Evolutionary conservation across 306 rosid genomes (phyloP).

Genomic region (Heteromeles arbutifolia): DNA sequence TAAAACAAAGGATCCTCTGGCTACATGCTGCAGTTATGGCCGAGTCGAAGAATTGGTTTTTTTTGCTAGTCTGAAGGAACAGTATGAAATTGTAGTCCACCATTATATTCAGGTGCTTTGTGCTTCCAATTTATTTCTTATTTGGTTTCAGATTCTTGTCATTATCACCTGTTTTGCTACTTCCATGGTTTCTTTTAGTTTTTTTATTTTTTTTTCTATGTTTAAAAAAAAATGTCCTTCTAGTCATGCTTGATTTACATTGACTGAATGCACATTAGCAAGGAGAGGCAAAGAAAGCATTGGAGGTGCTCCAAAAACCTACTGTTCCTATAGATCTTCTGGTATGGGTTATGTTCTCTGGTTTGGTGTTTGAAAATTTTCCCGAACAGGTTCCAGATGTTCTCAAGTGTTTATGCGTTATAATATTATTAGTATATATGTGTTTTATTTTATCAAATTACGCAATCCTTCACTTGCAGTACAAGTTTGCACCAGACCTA

Average conservation of each 20-base stretch:
- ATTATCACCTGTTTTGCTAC: neutral
- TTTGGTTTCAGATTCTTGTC: neutral
- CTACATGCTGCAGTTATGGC: constrained; percentile 72
- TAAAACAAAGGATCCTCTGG: constrained; percentile 11
- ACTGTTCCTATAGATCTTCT: constrained; percentile 76
- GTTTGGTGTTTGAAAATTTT: neutral
- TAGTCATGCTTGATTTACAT: constrained; percentile 5
- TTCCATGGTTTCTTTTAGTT: neutral
- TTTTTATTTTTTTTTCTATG: neutral
- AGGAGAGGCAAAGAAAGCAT: constrained; percentile 93
- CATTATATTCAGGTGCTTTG: constrained; percentile 84
- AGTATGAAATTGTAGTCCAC: constrained; percentile 86
- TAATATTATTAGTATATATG: neutral
- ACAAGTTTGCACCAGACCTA: constrained; percentile 95
- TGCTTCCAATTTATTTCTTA: neutral
- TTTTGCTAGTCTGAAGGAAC: constrained; percentile 91
- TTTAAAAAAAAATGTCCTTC: neutral
- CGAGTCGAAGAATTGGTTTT: constrained; percentile 89
- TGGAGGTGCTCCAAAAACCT: constrained; percentile 90
- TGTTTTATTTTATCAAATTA: neutral
- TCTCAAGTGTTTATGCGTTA: neutral
- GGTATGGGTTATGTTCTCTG: constrained; percentile 37
- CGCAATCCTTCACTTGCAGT: constrained; percentile 41
- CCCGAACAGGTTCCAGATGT: neutral
- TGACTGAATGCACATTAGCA: constrained; percentile 34